Percentiles rank a stretch among this genome's conserved stretches.
Evolutionary conservation across 495 filamentous ascomycete species (phyloP).

Genomic region (Xylaria flabelliformis): DNA sequence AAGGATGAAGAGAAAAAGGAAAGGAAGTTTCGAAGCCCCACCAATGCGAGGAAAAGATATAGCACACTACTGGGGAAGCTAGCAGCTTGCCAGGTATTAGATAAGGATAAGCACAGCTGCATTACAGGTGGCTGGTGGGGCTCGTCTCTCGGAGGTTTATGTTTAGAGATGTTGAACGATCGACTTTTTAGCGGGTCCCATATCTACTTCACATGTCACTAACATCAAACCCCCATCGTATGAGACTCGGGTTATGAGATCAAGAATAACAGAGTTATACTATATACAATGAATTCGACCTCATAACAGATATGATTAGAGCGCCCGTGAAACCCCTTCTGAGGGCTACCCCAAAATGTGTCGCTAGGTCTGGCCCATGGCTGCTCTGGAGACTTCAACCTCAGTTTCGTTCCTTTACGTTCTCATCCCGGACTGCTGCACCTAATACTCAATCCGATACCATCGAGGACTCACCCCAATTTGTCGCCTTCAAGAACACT

Average conservation of each 20-base stretch:
- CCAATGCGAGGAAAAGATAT: conserved; percentile 30
- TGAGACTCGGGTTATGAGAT: background rate
- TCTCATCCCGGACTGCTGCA: background rate
- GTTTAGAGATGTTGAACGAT: background rate
- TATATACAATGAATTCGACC: background rate
- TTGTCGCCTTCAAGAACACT: background rate
- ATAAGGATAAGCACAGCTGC: background rate
- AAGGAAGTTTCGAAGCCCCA: conserved; percentile 35
- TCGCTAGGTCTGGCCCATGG: background rate
- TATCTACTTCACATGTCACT: background rate
- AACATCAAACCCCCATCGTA: background rate
- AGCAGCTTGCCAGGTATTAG: background rate
- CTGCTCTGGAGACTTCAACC: background rate
- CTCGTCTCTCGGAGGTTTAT: background rate
- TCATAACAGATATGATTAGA: conserved; percentile 20
- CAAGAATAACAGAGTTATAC: background rate
- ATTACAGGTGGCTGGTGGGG: background rate
- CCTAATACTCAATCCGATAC: background rate
- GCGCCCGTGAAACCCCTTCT: background rate
- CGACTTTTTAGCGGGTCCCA: background rate
- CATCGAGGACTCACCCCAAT: no score
- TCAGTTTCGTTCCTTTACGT: conserved; percentile 1
- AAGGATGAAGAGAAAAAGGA: conserved; percentile 84
- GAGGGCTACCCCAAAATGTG: conserved; percentile 20
- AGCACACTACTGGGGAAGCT: background rate